Evolutionary conservation across 768 basidiomycete genomes (phyloP).

Genomic region (Termitomyces heimii): DNA sequence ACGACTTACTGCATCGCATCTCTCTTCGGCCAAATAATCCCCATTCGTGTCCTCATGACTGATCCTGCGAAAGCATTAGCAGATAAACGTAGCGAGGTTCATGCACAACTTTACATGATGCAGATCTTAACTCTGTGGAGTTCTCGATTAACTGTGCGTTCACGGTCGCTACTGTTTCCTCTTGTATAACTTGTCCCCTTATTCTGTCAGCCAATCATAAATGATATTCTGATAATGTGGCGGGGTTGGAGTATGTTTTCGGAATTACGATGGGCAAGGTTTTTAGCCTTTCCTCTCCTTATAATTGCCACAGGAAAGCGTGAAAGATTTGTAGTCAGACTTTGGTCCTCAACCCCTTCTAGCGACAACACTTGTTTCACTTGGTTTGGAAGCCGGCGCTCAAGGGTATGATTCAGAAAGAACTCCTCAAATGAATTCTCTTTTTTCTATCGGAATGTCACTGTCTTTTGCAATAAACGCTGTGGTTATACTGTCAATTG

Average conservation of each 20-base stretch:
- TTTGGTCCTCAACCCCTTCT: not conserved
- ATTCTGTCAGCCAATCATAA: not conserved
- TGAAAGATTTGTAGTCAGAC: not conserved
- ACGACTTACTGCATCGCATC: not conserved
- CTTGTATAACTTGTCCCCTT: not conserved
- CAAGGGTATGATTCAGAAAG: not conserved
- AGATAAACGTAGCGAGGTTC: not conserved
- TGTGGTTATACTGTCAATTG: not conserved
- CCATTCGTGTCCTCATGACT: not conserved
- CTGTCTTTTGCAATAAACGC: not conserved
- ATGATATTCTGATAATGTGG: constrained; percentile 3
- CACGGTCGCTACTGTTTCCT: not conserved
- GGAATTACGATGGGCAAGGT: not conserved
- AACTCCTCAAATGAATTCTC: not conserved
- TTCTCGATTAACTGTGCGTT: not conserved
- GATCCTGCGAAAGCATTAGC: not conserved
- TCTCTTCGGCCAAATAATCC: not conserved
- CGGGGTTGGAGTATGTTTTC: not conserved
- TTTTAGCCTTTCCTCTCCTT: not conserved
- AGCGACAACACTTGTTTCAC: not conserved
- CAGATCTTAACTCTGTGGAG: not conserved
- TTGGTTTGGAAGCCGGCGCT: not conserved
- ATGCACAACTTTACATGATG: not conserved
- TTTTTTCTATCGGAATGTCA: not conserved
- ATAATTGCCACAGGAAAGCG: not conserved